Evolutionary conservation across 2,329 filamentous ascomycete genomes (phyloP).

Genomic region (Ophiostoma quercus): DNA sequence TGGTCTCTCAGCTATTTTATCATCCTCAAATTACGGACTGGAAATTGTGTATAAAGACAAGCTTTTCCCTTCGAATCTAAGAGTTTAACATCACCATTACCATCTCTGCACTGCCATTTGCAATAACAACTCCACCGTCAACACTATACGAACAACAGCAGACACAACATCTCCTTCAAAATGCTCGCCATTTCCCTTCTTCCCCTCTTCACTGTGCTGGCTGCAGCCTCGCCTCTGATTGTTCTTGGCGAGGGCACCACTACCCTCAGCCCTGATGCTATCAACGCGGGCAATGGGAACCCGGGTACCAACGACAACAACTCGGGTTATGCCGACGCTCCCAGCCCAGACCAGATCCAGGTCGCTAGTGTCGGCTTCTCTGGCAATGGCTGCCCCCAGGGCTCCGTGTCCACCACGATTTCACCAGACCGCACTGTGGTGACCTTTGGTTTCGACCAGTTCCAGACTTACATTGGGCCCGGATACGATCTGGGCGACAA

Average conservation of each 20-base stretch:
- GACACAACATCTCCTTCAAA: background rate
- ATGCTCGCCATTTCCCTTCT: background rate
- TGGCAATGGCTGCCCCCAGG: conserved; percentile 43
- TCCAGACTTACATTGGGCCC: conserved; percentile 46
- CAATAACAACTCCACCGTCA: background rate
- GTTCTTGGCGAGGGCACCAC: background rate
- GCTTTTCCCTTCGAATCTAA: background rate
- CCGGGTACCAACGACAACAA: conserved; percentile 21
- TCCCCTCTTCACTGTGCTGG: background rate
- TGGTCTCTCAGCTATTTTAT: background rate
- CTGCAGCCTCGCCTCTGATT: background rate
- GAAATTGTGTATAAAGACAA: background rate
- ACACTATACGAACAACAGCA: background rate
- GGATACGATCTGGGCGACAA: conserved; percentile 35
- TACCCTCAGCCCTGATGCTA: background rate
- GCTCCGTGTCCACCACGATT: conserved; percentile 35
- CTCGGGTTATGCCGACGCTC: conserved; percentile 34
- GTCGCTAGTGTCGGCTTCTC: conserved; percentile 40
- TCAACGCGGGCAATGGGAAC: background rate
- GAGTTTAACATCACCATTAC: background rate
- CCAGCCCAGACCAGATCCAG: conserved; percentile 40
- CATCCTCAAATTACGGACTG: background rate
- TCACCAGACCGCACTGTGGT: conserved; percentile 40
- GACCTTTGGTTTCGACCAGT: conserved; percentile 44
- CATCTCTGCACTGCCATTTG: background rate